phyloP scores from a whole-genome alignment of 805 yeast genomes.

The Spathaspora sp. region DNA sequence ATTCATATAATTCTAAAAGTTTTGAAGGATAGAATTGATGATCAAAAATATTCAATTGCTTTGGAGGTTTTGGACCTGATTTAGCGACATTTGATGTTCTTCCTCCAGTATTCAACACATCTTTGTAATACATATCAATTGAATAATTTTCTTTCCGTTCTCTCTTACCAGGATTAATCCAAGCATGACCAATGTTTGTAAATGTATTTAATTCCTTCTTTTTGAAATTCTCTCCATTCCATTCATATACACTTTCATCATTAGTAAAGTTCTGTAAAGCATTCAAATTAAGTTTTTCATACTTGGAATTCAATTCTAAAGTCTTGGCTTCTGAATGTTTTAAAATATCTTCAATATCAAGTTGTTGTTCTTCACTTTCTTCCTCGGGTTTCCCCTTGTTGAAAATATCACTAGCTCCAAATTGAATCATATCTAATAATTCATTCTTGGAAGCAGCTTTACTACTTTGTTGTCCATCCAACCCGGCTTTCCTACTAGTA shows the following conservation, averaged over 20 bases:
- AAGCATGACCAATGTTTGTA: conserved; percentile 50
- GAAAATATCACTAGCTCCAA: conserved; percentile 71
- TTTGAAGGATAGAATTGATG: conserved; percentile 89
- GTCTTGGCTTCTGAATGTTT: conserved; percentile 63
- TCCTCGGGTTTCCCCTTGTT: conserved; percentile 10
- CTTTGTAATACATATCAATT: conserved; percentile 83
- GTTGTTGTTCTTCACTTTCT: conserved; percentile 24
- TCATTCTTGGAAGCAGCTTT: conserved; percentile 62
- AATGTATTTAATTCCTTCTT: conserved; percentile 53
- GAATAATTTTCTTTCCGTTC: conserved; percentile 83
- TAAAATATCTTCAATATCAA: conserved; percentile 60
- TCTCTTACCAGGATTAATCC: conserved; percentile 86
- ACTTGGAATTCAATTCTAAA: conserved; percentile 55
- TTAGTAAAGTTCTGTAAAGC: conserved; percentile 75
- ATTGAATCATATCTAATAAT: conserved; percentile 76
- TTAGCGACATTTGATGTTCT: conserved; percentile 43
- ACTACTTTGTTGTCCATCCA: conserved; percentile 27
- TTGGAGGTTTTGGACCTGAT: conserved; percentile 78
- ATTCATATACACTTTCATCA: conserved; percentile 70
- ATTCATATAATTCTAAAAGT: conserved; percentile 69
- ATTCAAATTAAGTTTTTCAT: conserved; percentile 65
- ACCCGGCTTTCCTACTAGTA: conserved; percentile 31
- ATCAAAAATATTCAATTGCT: conserved; percentile 76
- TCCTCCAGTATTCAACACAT: conserved; percentile 71
- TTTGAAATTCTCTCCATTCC: conserved; percentile 84